Base-by-base conservation (phyloP, 2,329 filamentous ascomycete genomes). In the Colletotrichum sp. region DNA sequence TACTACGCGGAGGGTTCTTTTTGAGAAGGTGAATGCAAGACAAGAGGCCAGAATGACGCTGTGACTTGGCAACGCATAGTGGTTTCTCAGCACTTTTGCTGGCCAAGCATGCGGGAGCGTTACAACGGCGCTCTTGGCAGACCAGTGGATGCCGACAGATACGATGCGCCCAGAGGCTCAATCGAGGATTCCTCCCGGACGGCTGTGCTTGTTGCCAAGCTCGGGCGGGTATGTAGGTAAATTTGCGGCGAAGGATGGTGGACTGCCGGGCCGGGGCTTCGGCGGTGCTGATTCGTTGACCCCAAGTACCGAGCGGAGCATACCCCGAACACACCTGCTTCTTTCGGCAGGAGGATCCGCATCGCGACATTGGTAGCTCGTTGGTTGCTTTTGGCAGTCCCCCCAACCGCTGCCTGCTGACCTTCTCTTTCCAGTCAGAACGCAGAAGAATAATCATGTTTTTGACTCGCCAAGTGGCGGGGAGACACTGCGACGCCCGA, bases 51-150 rank as follows among this genome's bases (percentile, higher is more conserved):
- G 16, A 57, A 75, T 75, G 73, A 75, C 73, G 63, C 10, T 26
- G 13, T 61, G 73, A 75, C 57, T 64, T 67, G 69, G 73, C 57
- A 55, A 36, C 59, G 68, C 39, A 43, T 69, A 24, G 71, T 55
- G 71, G 55, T 28, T 48, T 48, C n/a, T 48, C n/a, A 48, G 43
- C 43, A 48, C 43, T 48, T 48, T 48, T 61, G 52, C 30, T 43
- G 26, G 26, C 26, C 15, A 26, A 39, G 36, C 55, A 60, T 72
- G 72, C 61, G 61, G 61, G 34, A 67, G 57, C n/a, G 73, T 75
- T 72, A 64, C 73, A 75, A 64, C 57, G 69, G 32, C 26, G 55
- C 69, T 52, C 73, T 75, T 75, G 73, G 73, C 73, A 36, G 21
- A 26, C 10, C 52, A 52, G 57, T 43, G 39, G 61, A 13, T 63